phyloP scores from a whole-genome alignment of 2,329 filamentous ascomycete genomes.

The Cladophialophora chaetospira region DNA sequence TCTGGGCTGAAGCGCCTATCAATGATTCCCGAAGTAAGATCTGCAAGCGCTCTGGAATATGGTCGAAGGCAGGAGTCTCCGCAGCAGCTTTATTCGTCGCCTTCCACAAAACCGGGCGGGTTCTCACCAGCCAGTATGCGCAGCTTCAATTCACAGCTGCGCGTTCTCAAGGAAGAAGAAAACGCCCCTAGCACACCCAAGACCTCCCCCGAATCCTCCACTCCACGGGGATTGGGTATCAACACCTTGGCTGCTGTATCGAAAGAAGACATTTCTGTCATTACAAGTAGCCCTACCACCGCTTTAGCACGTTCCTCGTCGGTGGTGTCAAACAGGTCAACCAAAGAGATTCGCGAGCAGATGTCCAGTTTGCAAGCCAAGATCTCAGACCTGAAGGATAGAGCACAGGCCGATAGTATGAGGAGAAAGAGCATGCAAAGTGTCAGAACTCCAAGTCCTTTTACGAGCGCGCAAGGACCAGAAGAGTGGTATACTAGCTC shows the following conservation, averaged over 20 bases:
- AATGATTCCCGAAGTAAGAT: slow-evolving; percentile 28
- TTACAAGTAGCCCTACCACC: slow-evolving; percentile 24
- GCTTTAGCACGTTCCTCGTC: slow-evolving; percentile 25
- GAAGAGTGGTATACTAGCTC: slow-evolving; percentile 57
- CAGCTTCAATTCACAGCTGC: slow-evolving; percentile 31
- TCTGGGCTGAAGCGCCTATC: slow-evolving; percentile 28
- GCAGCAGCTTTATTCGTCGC: slow-evolving; percentile 17
- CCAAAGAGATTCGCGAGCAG: slow-evolving; percentile 70
- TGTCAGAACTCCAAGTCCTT: slow-evolving; percentile 73
- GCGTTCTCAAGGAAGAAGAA: slow-evolving; percentile 31
- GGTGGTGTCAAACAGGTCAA: slow-evolving; percentile 29
- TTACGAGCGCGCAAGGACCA: slow-evolving; percentile 64
- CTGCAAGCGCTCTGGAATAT: slow-evolving; percentile 34
- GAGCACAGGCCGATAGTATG: slow-evolving; percentile 76
- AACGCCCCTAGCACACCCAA: slow-evolving; percentile 28
- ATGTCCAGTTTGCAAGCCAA: slow-evolving; percentile 84
- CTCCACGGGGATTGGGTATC: slow-evolving; percentile 30
- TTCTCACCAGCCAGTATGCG: slow-evolving; percentile 26
- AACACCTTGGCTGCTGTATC: slow-evolving; percentile 25
- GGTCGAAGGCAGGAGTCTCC: slow-evolving; percentile 28
- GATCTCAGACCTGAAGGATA: slow-evolving; percentile 76
- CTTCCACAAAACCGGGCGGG: slow-evolving; percentile 5
- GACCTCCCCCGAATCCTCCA: slow-evolving; percentile 29
- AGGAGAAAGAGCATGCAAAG: slow-evolving; percentile 76
- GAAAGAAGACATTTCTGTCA: slow-evolving; percentile 25